Conservation (phyloP, 176 grass and related monocot genomes). For the Poa annua region DNA sequence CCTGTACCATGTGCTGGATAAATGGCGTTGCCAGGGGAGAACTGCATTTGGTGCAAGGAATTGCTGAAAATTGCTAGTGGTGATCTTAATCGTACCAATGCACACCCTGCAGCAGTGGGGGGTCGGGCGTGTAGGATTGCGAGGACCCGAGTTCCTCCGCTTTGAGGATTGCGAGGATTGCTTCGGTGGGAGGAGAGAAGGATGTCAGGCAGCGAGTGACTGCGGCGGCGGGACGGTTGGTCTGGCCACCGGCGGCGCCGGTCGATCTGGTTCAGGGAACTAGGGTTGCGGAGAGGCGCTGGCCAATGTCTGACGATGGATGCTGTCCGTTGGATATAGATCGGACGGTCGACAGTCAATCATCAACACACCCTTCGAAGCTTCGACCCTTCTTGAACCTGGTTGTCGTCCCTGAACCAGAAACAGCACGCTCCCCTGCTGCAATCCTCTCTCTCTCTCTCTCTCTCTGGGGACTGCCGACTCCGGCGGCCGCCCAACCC, state of each 20-base stretch:
- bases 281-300: conserved; percentile 8
- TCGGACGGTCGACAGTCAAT: background rate
- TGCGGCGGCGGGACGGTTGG: background rate
- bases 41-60: background rate
- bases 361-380: background rate
- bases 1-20: background rate
- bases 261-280: background rate
- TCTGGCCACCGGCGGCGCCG: background rate
- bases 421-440: background rate
- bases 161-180: background rate
- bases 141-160: background rate
- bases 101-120: background rate
- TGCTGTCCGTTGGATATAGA: background rate
- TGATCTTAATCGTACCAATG: background rate
- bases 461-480: background rate
- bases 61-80: background rate
- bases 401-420: background rate
- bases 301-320: background rate
- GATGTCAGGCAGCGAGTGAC: background rate
- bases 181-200: no score
- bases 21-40: background rate
- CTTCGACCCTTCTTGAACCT: background rate
- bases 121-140: background rate
- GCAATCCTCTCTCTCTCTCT: background rate
- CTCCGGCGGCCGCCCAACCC: conserved; percentile 14